phyloP scores from a whole-genome alignment of 2,329 filamentous ascomycete species.

The Pyrenophora seminiperda region DNA sequence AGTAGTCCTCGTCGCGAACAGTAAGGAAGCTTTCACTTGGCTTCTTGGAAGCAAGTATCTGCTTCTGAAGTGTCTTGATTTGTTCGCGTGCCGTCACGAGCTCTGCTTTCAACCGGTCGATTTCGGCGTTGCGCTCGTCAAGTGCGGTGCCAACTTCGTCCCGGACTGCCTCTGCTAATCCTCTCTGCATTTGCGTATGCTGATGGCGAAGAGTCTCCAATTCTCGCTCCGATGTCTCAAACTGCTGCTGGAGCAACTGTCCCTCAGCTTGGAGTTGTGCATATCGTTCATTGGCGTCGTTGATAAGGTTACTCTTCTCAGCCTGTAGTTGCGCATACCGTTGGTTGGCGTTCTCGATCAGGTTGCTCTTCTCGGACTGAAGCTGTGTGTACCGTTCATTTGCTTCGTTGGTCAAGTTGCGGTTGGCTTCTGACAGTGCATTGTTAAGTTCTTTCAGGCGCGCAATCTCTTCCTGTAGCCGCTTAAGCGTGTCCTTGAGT shows the following conservation, averaged over 20 bases:
- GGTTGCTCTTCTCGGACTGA: conserved; percentile 64
- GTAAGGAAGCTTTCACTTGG: conserved; percentile 75
- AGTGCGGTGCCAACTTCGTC: conserved; percentile 68
- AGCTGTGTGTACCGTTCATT: conserved; percentile 71
- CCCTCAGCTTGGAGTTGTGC: conserved; percentile 70
- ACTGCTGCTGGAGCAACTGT: conserved; percentile 57
- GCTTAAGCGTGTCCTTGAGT: conserved; percentile 77
- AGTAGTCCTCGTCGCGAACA: conserved; percentile 89
- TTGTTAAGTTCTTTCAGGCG: conserved; percentile 84
- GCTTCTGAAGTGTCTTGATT: conserved; percentile 63
- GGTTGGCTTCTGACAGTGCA: conserved; percentile 76
- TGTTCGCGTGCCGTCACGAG: conserved; percentile 72
- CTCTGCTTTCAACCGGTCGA: conserved; percentile 76
- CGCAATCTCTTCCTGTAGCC: conserved; percentile 79
- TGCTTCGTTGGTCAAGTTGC: conserved; percentile 75
- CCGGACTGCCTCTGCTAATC: conserved; percentile 66
- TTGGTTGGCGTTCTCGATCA: conserved; percentile 75
- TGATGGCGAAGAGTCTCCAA: conserved; percentile 70
- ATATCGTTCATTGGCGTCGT: conserved; percentile 75
- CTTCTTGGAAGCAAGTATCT: conserved; percentile 62
- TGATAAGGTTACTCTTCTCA: conserved; percentile 71
- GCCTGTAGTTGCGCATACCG: conserved; percentile 69
- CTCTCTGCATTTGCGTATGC: conserved; percentile 65
- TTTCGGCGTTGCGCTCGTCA: conserved; percentile 83
- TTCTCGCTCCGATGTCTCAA: conserved; percentile 67